These are phyloP conservation scores for Pisolithus sp. DNA, from an alignment of 768 basidiomycete species.

Conservation along the genomic window DNA sequence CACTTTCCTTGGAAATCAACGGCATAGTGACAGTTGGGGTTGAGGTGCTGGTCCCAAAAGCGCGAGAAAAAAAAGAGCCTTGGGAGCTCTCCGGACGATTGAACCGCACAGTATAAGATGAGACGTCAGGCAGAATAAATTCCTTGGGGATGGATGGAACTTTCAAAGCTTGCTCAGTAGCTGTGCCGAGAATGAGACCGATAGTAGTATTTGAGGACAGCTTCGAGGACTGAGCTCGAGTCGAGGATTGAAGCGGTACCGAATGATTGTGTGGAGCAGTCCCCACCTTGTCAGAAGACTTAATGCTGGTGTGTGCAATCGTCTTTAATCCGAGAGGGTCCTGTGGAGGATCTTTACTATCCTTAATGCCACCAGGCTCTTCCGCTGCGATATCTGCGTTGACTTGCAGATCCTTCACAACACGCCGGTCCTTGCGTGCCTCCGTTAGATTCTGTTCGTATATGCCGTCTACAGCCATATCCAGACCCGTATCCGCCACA, in stretches of 20 bases:
- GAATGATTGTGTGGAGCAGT: background rate
- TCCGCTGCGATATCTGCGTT: background rate
- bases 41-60: slow-evolving; percentile 1
- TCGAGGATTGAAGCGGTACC: background rate
- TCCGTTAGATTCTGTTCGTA: background rate
- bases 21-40: too few relatives aligned
- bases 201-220: background rate
- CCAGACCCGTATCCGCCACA: background rate
- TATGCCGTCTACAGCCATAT: background rate
- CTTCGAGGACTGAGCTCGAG: background rate
- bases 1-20: too few relatives aligned
- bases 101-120: slow-evolving; percentile 18
- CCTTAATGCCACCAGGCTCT: background rate
- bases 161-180: background rate
- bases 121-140: slow-evolving; percentile 19
- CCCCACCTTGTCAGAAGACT: background rate
- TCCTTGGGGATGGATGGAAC: background rate
- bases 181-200: background rate
- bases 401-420: background rate
- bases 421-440: background rate
- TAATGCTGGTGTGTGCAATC: background rate
- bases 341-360: background rate
- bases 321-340: background rate
- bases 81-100: slow-evolving; percentile 13
- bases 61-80: slow-evolving; percentile 22